Conservation (phyloP, 2,329 filamentous ascomycete species). For the Aspergillus melleus region DNA sequence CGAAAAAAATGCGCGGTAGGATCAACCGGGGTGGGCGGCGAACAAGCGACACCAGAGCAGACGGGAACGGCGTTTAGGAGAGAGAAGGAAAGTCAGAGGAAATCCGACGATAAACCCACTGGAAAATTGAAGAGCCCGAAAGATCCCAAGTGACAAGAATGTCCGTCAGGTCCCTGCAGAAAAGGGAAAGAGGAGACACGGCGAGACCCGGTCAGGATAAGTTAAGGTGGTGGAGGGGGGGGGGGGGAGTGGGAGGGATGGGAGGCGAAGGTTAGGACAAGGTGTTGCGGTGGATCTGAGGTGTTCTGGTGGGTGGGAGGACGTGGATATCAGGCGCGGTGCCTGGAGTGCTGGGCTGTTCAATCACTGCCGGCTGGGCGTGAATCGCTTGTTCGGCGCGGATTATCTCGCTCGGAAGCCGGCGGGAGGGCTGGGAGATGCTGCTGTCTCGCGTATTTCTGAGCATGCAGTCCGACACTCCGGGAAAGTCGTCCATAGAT, state of each 20-base stretch:
- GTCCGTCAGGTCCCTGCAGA: constrained; percentile 12
- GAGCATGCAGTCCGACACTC: constrained; percentile 28
- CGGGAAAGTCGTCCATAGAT: not conserved
- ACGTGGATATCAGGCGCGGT: constrained; percentile 28
- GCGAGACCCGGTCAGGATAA: constrained; percentile 18
- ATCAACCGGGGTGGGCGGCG: constrained; percentile 19
- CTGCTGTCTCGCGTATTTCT: constrained; percentile 35
- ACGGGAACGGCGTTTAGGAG: constrained; percentile 22
- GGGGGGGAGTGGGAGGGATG: constrained; percentile 1
- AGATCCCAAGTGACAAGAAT: not conserved
- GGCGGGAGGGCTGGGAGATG: constrained; percentile 34
- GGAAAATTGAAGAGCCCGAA: constrained; percentile 1
- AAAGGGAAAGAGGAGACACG: constrained; percentile 15
- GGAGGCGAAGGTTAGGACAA: constrained; percentile 20
- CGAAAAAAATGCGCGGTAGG: constrained; percentile 21
- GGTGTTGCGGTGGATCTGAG: constrained; percentile 31
- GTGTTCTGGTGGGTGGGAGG: constrained; percentile 23
- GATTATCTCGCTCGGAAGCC: constrained; percentile 32
- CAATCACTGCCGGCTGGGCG: constrained; percentile 26
- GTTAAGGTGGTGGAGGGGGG: constrained; percentile 6
- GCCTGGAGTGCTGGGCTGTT: constrained; percentile 23
- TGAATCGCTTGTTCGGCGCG: constrained; percentile 41
- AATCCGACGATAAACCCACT: constrained; percentile 3
- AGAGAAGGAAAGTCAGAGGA: constrained; percentile 9
- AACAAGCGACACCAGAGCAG: constrained; percentile 20